Evolutionary conservation across 1,284 basidiomycete species (phyloP), one percentile per base, ranked within the genome.

Genomic region (Boletellus deceptivus): DNA sequence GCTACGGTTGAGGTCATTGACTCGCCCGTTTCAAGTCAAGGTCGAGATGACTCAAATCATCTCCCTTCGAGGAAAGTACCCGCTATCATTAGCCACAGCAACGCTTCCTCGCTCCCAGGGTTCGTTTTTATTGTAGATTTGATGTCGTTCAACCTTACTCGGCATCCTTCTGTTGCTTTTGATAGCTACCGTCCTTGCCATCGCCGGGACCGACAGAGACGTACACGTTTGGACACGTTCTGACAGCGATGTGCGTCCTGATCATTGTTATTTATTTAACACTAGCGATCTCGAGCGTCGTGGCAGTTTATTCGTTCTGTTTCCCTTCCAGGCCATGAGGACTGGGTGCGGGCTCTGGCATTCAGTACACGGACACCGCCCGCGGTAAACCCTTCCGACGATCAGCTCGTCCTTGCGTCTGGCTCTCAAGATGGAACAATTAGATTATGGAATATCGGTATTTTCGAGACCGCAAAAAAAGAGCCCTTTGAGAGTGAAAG

Each of bases 381-480:
- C 6, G 1, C 37, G 9, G 62, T 31, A 9, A 3, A 18, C 4
- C 46, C 55, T 36, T 54, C 63, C 8, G 64, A 65, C 9, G 70
- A 76, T 42, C 67, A 75, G 17, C 72, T 84, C 24, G 57, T 83
- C 1, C 76, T 98, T 17, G 93, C 95, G 1, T 94, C 93, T 14
- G 95, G 92, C 2, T 93, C 93, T 4, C 94, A 97, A 70, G 95
- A 98, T 67, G 83, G 84, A 16, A 94, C 91, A 35, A 89, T 97
- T 49, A 84, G 94, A 33, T 71, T 98, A 5, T 98, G 94, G 94
- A 86, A 86, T 53, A 83, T 92, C 40, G 77, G 83, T 53, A 65
- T 70, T 18, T 56, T 76, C 54, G 65, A 61, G 49, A 48, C 55
- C 24, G 35, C 20, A 36, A 57, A 56, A 18, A 33, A 52, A 22